A percentile compares a stretch with the other conserved stretches of the same genome.
Conservation (phyloP, 148 eudicot species). For the Pharnaceum exiguum region DNA sequence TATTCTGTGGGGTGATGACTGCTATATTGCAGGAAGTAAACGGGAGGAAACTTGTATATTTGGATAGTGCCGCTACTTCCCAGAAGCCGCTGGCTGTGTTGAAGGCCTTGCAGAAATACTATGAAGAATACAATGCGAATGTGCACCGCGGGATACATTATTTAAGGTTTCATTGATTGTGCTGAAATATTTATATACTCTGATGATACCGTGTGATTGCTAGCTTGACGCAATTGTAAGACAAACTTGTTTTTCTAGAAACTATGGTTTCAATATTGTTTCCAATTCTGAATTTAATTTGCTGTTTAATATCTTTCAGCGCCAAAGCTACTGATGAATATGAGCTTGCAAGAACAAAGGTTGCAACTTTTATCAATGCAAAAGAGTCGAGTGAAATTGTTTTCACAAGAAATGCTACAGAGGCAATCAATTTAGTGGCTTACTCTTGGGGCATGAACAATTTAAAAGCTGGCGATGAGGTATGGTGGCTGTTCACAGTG, state of each 20-base stretch:
- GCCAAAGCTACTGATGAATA: slow-evolving; percentile 91
- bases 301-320: slow-evolving; percentile 32
- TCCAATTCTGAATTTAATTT: slow-evolving; percentile 3
- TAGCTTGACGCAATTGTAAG: no score
- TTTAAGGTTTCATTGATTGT: slow-evolving; percentile 46
- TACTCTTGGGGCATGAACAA: slow-evolving; percentile 89
- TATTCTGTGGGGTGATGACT: neutral
- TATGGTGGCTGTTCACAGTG: slow-evolving; percentile 17
- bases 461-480: slow-evolving; percentile 84
- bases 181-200: neutral
- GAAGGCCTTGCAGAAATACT: slow-evolving; percentile 69
- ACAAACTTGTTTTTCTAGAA: no score
- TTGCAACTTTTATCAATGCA: slow-evolving; percentile 83
- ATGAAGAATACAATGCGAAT: slow-evolving; percentile 79
- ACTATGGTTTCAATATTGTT: neutral
- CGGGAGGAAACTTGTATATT: slow-evolving; percentile 78
- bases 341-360: slow-evolving; percentile 84
- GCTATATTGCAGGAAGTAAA: slow-evolving; percentile 60
- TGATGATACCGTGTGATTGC: neutral
- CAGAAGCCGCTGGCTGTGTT: slow-evolving; percentile 82
- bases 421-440: slow-evolving; percentile 93
- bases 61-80: slow-evolving; percentile 96
- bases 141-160: slow-evolving; percentile 96
- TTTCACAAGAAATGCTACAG: slow-evolving; percentile 95
- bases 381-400: slow-evolving; percentile 66